Percentiles rank a stretch among this genome's conserved stretches.
These are phyloP conservation scores for Aechmea fasciata DNA, from an alignment of 176 grass and related monocot species.

Conservation along the genomic window DNA sequence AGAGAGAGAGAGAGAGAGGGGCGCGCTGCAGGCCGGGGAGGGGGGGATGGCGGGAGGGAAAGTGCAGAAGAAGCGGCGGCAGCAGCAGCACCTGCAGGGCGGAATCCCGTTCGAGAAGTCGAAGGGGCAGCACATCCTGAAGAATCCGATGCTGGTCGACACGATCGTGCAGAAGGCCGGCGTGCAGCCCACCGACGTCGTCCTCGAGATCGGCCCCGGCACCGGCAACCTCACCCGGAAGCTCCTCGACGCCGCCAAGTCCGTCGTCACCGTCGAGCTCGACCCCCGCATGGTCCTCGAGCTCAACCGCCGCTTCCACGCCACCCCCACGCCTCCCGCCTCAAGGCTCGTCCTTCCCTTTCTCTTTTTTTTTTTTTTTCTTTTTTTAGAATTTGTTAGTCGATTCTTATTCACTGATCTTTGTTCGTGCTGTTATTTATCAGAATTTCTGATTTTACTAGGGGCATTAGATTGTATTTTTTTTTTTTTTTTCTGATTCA, in stretches of 20 bases:
- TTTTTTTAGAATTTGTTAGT: background rate
- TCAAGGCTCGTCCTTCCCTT: slow-evolving; percentile 34
- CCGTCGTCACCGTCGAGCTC: slow-evolving; percentile 90
- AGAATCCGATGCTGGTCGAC: slow-evolving; percentile 76
- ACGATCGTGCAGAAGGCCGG: slow-evolving; percentile 80
- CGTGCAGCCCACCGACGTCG: slow-evolving; percentile 80
- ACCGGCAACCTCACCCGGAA: slow-evolving; percentile 94
- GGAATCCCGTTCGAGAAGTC: slow-evolving; percentile 96
- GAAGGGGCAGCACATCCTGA: slow-evolving; percentile 88
- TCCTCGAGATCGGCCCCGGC: slow-evolving; percentile 92
- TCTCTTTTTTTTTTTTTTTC: background rate
- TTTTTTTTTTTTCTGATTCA: no score
- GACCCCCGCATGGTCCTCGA: slow-evolving; percentile 97
- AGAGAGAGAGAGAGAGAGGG: background rate
- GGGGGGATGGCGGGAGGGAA: slow-evolving; percentile 68
- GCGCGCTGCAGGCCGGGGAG: no score
- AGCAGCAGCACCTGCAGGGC: slow-evolving; percentile 34
- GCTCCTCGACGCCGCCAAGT: slow-evolving; percentile 80
- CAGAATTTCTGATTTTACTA: background rate
- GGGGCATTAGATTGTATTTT: background rate
- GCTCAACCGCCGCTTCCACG: slow-evolving; percentile 84
- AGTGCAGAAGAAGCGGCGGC: slow-evolving; percentile 68
- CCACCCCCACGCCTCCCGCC: slow-evolving; percentile 43
- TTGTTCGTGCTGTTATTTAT: background rate
- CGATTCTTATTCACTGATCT: background rate